Evolutionary conservation across 2,329 filamentous ascomycete genomes (phyloP).

Genomic region (Ramularia endophylla): DNA sequence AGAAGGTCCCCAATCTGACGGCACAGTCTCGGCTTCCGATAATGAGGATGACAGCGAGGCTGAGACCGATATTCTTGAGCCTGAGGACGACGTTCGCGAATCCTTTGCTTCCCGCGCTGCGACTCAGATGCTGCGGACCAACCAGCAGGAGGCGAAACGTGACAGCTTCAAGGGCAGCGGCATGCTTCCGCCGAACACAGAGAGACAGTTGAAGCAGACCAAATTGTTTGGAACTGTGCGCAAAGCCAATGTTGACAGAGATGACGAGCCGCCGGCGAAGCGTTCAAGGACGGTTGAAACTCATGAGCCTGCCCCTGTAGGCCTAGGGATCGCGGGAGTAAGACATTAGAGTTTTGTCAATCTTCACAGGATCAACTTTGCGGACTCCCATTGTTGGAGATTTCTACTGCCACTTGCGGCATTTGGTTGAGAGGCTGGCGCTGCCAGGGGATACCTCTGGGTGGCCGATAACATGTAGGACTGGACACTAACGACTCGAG

Average conservation of each 20-base stretch:
- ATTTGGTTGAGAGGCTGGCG: too few species aligned
- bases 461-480: too few species aligned
- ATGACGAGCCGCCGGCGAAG: constrained; percentile 39
- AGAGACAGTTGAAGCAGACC: constrained; percentile 45
- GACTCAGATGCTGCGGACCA: constrained; percentile 52
- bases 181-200: constrained; percentile 16
- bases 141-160: constrained; percentile 36
- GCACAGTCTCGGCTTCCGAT: constrained; percentile 70
- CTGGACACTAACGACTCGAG: too few species aligned
- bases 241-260: constrained; percentile 45
- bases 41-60: constrained; percentile 47
- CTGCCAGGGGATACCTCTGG: too few species aligned
- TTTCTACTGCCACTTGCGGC: too few species aligned
- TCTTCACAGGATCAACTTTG: too few species aligned
- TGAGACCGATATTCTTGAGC: constrained; percentile 57
- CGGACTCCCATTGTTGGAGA: too few species aligned
- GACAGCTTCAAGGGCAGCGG: constrained; percentile 34
- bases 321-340: constrained; percentile 25
- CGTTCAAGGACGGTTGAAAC: constrained; percentile 43
- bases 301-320: constrained; percentile 32
- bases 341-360: constrained; percentile 16
- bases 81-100: constrained; percentile 55
- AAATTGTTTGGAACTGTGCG: constrained; percentile 59
- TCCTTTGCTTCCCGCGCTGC: constrained; percentile 75
- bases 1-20: constrained; percentile 34